Conservation (phyloP, 306 rosid species). For the Abrus precatorius region DNA sequence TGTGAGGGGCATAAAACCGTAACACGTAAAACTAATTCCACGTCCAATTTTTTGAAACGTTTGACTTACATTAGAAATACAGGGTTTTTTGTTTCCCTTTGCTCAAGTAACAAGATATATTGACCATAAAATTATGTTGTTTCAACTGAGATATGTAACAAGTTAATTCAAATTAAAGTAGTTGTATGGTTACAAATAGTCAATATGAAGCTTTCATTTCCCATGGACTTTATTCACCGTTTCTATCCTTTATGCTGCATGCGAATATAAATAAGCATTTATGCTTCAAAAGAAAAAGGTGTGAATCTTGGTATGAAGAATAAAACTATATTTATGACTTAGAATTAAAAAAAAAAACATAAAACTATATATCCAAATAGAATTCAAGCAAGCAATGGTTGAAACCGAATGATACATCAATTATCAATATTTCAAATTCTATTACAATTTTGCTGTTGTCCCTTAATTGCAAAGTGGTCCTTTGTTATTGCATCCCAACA, state of each 20-base stretch:
- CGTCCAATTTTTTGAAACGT: background rate
- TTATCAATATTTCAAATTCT: constrained; percentile 19
- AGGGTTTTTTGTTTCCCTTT: background rate
- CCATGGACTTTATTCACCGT: constrained; percentile 3
- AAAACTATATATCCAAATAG: constrained; percentile 2
- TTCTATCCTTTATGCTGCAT: background rate
- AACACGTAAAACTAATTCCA: background rate
- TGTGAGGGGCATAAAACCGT: too few relatives aligned
- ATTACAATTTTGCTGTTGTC: constrained; percentile 19
- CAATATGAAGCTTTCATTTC: constrained; percentile 40
- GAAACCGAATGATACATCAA: constrained; percentile 22
- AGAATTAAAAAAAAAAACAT: background rate
- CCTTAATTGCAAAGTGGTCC: constrained; percentile 34
- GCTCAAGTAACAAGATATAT: background rate
- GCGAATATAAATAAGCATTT: constrained; percentile 39
- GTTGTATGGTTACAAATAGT: background rate
- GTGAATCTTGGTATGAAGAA: constrained; percentile 16
- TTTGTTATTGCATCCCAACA: constrained; percentile 40
- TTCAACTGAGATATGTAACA: background rate
- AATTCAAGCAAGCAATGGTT: constrained; percentile 43
- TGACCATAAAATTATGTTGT: constrained; percentile 10
- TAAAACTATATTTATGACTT: background rate
- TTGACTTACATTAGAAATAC: background rate
- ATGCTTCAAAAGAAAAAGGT: constrained; percentile 45
- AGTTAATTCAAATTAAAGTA: constrained; percentile 4